Evolutionary conservation across 2,329 filamentous ascomycete genomes (phyloP), one percentile per base, ranked within the genome.

Genomic region (Remersonia thermophila): DNA sequence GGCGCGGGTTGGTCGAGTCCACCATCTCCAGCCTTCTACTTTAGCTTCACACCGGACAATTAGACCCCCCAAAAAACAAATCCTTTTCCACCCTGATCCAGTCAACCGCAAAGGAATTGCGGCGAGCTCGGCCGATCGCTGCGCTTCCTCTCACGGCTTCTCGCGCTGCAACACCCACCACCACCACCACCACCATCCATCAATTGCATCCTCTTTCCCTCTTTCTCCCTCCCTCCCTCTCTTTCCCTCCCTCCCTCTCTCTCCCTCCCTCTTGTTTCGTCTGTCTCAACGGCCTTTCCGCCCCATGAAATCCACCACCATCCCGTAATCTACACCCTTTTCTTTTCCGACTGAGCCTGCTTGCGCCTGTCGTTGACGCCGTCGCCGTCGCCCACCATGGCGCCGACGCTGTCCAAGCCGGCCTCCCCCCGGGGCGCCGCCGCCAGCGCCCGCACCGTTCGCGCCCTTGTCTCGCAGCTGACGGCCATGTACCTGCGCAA

Each of bases 401-500:
- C 50, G 46, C 47, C 80, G 41, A 74, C 65, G 40, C 80, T 80
- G 54, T 89, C 84, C 35, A 89, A 86, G 56, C 62, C 85, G 43
- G 62, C 69, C 32, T 64, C 77, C 27, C 63, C 65, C 37, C 28
- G 28, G 29, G 37, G 38, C 43, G 51, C 53, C 14, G 48, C 52
- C 28, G 57, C 62, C 30, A 59, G 69, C 42, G 74, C 82, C 48
- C 72, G 73, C 47, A 78, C 74, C 39, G 54, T 87, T 52, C 74
- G 77, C 51, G 66, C 67, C 53, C 59, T 80, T 48, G 59, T 87
- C 53, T 67, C 73, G 42, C 69, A 77, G 47, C 63, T 93, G 43
- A 79, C 80, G 3, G 59, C 67, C 34, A 69, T 85, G 33, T 94
- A 94, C 60, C 68, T 89, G 44, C 69, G 72, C 43, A 77, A 93